phyloP scores from a whole-genome alignment of 768 basidiomycete genomes.

The Pulveroboletus sp. region DNA sequence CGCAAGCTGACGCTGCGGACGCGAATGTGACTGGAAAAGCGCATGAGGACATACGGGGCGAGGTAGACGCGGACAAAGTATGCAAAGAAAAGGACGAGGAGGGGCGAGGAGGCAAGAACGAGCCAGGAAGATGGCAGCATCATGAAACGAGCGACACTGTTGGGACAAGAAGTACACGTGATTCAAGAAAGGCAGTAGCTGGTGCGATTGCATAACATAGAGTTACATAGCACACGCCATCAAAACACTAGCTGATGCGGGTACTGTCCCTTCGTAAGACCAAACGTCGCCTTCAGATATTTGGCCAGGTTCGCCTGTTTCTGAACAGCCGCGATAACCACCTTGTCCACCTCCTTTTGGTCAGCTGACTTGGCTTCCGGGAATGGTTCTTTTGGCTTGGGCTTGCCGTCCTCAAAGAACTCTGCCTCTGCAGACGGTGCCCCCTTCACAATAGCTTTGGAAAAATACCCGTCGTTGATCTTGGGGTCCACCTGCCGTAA shows the following conservation, averaged over 20 bases:
- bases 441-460: conserved; percentile 70
- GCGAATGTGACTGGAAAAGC: conserved; percentile 58
- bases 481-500: conserved; percentile 72
- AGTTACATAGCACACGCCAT: conserved; percentile 27
- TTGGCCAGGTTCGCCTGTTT: conserved; percentile 88
- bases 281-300: conserved; percentile 91
- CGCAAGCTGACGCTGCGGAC: conserved; percentile 73
- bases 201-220: conserved; percentile 14
- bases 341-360: conserved; percentile 86
- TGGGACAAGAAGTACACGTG: conserved; percentile 19
- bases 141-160: no score
- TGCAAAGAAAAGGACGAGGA: conserved; percentile 51
- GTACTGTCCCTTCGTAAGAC: conserved; percentile 95
- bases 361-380: conserved; percentile 84
- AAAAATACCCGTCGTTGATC: conserved; percentile 92
- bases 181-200: not conserved
- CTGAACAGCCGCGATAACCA: conserved; percentile 80
- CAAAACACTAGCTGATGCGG: conserved; percentile 94
- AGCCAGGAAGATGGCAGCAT: conserved; percentile 42
- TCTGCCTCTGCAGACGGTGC: conserved; percentile 88
- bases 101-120: conserved; percentile 45
- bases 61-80: conserved; percentile 65
- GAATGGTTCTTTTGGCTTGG: conserved; percentile 83
- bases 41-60: conserved; percentile 59
- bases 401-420: conserved; percentile 94